phyloP scores from a whole-genome alignment of 768 basidiomycete genomes.

The Asterophora parasitica region DNA sequence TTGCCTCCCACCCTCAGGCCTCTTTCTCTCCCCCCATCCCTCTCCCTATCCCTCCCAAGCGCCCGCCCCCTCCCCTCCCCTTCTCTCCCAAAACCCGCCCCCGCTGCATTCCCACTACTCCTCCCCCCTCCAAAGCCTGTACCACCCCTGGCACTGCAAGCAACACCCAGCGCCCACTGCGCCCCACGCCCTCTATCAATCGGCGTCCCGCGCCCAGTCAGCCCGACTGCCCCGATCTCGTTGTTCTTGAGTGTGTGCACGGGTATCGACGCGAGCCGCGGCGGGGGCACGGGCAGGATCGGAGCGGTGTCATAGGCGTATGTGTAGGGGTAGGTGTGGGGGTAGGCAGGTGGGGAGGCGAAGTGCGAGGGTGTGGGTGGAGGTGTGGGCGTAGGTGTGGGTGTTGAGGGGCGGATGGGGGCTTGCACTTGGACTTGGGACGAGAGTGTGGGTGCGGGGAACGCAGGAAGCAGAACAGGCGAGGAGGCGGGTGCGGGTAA shows the following conservation, averaged over 20 bases:
- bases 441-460: background rate
- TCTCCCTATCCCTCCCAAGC: conserved; percentile 5
- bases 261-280: conserved; percentile 27
- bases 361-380: background rate
- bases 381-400: background rate
- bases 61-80: background rate
- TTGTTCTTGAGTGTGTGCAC: conserved; percentile 23
- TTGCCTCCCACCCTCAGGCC: conserved; percentile 1
- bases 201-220: conserved; percentile 33
- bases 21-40: conserved; percentile 2
- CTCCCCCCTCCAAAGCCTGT: conserved; percentile 10
- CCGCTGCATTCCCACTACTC: conserved; percentile 18
- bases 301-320: conserved; percentile 7
- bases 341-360: background rate
- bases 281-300: conserved; percentile 30
- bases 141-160: no score
- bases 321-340: background rate
- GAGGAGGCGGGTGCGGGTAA: no score
- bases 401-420: background rate
- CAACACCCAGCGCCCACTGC: conserved; percentile 25
- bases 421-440: background rate
- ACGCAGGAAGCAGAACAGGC: no score
- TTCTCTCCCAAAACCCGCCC: conserved; percentile 7
- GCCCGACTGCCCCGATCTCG: conserved; percentile 20
- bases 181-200: conserved; percentile 23